These are phyloP conservation scores for Didymella arachidicola DNA, from an alignment of 2,329 filamentous ascomycete species.

Conservation along the genomic window DNA sequence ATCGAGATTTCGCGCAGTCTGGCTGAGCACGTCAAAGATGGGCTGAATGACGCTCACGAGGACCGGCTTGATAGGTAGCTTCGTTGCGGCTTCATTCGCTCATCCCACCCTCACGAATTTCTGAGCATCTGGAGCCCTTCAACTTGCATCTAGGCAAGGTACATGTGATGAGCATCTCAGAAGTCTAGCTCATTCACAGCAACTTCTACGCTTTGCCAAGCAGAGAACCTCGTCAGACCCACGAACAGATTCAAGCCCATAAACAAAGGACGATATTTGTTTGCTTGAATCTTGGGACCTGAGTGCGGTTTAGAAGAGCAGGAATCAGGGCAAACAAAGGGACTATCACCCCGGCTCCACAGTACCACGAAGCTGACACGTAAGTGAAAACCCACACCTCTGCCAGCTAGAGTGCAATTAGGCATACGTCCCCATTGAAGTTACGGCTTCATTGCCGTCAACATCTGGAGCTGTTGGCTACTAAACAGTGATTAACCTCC, in stretches of 20 bases:
- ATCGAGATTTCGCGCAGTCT: slow-evolving; percentile 10
- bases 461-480: not conserved
- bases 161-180: not conserved
- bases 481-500: not conserved
- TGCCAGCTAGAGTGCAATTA: not conserved
- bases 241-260: not conserved
- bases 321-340: not conserved
- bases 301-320: not conserved
- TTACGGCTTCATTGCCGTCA: not conserved
- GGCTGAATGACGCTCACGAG: slow-evolving; percentile 15
- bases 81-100: not conserved
- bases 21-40: slow-evolving; percentile 18
- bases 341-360: not conserved
- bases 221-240: not conserved
- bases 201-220: not conserved
- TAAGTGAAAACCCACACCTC: not conserved
- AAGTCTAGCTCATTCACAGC: not conserved
- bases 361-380: not conserved
- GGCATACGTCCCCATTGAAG: not conserved
- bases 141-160: not conserved
- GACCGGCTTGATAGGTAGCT: slow-evolving; percentile 9
- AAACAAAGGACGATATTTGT: not conserved
- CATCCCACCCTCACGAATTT: slow-evolving; percentile 4
- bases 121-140: not conserved
- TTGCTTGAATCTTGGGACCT: not conserved